phyloP scores from a whole-genome alignment of 1,284 basidiomycete genomes.

The Tremellales sp. region DNA sequence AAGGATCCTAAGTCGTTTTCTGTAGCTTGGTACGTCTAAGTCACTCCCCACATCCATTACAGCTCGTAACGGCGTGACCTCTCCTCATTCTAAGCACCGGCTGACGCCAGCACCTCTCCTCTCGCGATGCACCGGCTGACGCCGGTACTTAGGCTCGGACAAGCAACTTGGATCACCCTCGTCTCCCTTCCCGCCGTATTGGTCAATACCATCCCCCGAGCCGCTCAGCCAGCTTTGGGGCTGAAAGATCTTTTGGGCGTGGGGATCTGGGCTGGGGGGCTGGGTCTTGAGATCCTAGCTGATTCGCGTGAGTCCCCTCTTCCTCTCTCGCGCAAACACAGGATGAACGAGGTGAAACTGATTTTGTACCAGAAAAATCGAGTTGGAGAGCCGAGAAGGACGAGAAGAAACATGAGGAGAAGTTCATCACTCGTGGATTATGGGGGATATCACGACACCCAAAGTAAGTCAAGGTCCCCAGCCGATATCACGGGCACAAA shows the following conservation, averaged over 20 bases:
- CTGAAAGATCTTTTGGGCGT: slow-evolving; percentile 59
- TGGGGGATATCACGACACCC: slow-evolving; percentile 72
- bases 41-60: not conserved
- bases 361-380: slow-evolving; percentile 55
- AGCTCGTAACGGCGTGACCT: not conserved
- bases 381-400: slow-evolving; percentile 62
- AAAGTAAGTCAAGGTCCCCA: slow-evolving; percentile 55
- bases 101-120: not conserved
- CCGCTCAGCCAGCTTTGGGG: slow-evolving; percentile 58
- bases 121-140: not conserved
- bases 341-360: not conserved
- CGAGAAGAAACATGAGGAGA: slow-evolving; percentile 66
- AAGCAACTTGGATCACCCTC: slow-evolving; percentile 68
- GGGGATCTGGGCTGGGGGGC: slow-evolving; percentile 58
- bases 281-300: slow-evolving; percentile 62
- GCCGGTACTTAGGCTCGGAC: slow-evolving; percentile 51
- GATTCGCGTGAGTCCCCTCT: slow-evolving; percentile 53
- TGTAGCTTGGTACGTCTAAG: slow-evolving; percentile 57
- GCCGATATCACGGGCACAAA: not conserved
- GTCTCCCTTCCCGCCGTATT: slow-evolving; percentile 67
- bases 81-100: not conserved
- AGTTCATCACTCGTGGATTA: slow-evolving; percentile 66
- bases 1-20: slow-evolving; percentile 60
- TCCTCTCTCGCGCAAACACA: not conserved
- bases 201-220: slow-evolving; percentile 60